Evolutionary conservation across 306 rosid species (phyloP).

Genomic region (Lotus japonicus): DNA sequence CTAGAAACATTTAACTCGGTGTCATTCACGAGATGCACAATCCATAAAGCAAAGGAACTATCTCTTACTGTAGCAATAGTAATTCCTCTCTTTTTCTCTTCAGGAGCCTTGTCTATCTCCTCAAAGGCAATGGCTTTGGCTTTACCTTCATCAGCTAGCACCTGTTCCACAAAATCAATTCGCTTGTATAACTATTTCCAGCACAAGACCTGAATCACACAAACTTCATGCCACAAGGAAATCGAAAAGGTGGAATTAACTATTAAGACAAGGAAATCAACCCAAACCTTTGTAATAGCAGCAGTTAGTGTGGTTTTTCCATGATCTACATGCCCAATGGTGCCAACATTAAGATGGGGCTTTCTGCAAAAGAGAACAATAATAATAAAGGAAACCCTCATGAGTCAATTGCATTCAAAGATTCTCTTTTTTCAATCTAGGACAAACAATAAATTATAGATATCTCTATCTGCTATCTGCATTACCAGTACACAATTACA

Average conservation of each 20-base stretch:
- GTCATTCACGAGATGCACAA: constrained; percentile 10
- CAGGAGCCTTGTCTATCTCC: constrained; percentile 95
- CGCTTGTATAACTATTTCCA: background rate
- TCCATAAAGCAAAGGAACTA: background rate
- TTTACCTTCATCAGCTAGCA: constrained; percentile 90
- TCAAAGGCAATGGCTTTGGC: constrained; percentile 96
- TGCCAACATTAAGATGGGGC: constrained; percentile 92
- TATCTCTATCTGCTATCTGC: too few species aligned
- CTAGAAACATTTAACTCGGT: background rate
- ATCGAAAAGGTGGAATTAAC: background rate
- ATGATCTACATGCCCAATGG: constrained; percentile 95
- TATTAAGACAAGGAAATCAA: background rate
- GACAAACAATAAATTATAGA: too few species aligned
- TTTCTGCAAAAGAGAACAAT: constrained; percentile 43
- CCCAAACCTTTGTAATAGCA: constrained; percentile 84
- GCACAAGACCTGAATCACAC: background rate
- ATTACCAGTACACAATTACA: background rate
- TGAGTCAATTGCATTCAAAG: background rate
- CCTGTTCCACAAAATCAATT: constrained; percentile 37
- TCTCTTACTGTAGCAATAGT: constrained; percentile 75
- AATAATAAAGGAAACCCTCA: background rate
- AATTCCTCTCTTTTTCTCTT: constrained; percentile 96
- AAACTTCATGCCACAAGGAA: background rate
- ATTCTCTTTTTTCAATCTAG: background rate
- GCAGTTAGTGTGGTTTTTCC: constrained; percentile 97